These are phyloP conservation scores for Lophiostoma macrostomum DNA, from an alignment of 495 filamentous ascomycete genomes.

Conservation along the genomic window DNA sequence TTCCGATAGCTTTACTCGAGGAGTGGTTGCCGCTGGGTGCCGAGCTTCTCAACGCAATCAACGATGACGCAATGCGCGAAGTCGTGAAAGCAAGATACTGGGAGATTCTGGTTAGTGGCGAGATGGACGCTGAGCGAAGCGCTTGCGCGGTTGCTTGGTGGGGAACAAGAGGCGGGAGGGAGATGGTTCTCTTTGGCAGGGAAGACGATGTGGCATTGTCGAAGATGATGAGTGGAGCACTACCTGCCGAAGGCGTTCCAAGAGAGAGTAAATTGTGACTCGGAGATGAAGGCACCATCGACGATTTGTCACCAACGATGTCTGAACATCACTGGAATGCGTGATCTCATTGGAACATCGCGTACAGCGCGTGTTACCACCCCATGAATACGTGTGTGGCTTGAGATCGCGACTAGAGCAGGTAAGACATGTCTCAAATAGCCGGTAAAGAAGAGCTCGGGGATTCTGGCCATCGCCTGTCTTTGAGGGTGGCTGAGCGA, in stretches of 20 bases:
- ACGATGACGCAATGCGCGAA: constrained; percentile 59
- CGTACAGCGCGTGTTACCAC: too few relatives aligned
- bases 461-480: too few relatives aligned
- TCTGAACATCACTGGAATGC: too few relatives aligned
- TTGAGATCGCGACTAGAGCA: too few relatives aligned
- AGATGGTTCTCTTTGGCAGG: constrained; percentile 59
- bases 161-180: constrained; percentile 66
- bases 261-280: constrained; percentile 36
- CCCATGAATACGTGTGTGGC: too few relatives aligned
- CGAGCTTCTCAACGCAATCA: constrained; percentile 60
- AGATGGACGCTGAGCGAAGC: constrained; percentile 88
- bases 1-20: constrained; percentile 66
- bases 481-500: too few relatives aligned
- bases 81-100: constrained; percentile 74
- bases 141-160: constrained; percentile 86
- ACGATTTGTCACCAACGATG: too few relatives aligned
- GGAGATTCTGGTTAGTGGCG: constrained; percentile 76
- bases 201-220: constrained; percentile 33
- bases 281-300: too few relatives aligned
- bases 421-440: too few relatives aligned
- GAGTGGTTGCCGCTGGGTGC: constrained; percentile 74
- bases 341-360: too few relatives aligned
- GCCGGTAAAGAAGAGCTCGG: too few relatives aligned
- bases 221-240: constrained; percentile 60
- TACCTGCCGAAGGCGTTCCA: constrained; percentile 31